Evolutionary conservation across 75 land plant species (phyloP).

Genomic region (Sequoiadendron giganteum): DNA sequence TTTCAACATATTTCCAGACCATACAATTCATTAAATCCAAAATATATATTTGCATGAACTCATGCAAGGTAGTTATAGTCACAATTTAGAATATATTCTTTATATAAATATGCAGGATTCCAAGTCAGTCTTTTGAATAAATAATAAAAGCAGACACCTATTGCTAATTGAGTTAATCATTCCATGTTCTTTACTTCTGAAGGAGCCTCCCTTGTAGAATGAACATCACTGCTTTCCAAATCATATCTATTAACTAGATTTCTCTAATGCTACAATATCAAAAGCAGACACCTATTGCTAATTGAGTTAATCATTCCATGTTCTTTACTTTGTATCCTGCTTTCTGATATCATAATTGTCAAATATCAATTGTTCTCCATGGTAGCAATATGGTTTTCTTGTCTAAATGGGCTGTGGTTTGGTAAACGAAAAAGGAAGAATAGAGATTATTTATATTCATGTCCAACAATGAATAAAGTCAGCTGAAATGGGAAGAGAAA

Average conservation of each 20-base stretch:
- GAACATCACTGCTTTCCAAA: neutral
- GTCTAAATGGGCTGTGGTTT: neutral
- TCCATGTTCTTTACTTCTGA: neutral
- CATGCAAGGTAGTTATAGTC: neutral
- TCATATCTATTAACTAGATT: neutral
- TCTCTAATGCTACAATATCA: neutral
- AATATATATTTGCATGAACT: neutral
- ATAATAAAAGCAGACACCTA: neutral
- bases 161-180: neutral
- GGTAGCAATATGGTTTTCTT: neutral
- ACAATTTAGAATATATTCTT: no score
- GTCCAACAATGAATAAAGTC: neutral
- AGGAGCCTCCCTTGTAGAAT: neutral
- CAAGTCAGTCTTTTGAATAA: no score
- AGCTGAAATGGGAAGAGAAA: neutral
- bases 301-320: neutral
- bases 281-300: neutral
- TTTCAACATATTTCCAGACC: neutral
- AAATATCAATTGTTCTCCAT: neutral
- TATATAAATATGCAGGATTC: no score
- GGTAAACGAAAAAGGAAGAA: neutral
- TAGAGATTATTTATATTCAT: neutral
- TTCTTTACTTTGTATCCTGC: neutral
- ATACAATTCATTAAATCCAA: neutral
- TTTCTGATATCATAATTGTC: neutral